Evolutionary conservation across 1,284 basidiomycete species (phyloP), one percentile per base, ranked within the genome.

Genomic region (Pulchroboletus neoregius): DNA sequence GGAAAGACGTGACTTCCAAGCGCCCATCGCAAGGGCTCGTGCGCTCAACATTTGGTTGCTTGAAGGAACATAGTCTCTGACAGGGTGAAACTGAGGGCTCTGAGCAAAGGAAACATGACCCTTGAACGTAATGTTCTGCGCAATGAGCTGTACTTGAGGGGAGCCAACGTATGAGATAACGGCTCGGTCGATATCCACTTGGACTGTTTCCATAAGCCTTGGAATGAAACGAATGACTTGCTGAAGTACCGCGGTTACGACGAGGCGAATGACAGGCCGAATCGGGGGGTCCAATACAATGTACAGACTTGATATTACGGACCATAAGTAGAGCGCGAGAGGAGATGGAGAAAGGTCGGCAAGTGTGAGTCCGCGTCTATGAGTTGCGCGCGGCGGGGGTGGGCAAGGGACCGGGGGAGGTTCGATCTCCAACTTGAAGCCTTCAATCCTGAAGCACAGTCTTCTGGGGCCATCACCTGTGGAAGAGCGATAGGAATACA

Each of bases 181-280:
- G 3, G 76, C 74, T 16, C 71, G 71, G 50, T 80, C 74, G 2
- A 87, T 62, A 52, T 87, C 84, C 39, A 89, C 79, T 44, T 81
- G 78, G 24, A 88, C 59, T 1, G 78, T 75, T 53, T 83, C 79
- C 28, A 79, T 80, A 40, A 88, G 71, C 36, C 72, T 70, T 13
- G 86, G 86, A 0, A 88, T 71, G 62, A 76, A 76, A 47, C 73
- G 73, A 51, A 88, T 84, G 46, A 75, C 61, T 44, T 82, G 57
- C 12, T 80, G 79, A n/a, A 85, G 68, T 39, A 63, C 63, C 5
- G 72, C 68, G 10, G 82, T 75, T 34, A 82, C 76, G 46, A 70
- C 64, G 5, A 74, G 60, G 30, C 85, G 82, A 48, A 83, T 65
- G 7, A 79, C 45, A 3, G 86, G 85, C 15, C 86, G 77, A 39